Conservation (phyloP, 148 eudicot species). For the Pharnaceum exiguum region DNA sequence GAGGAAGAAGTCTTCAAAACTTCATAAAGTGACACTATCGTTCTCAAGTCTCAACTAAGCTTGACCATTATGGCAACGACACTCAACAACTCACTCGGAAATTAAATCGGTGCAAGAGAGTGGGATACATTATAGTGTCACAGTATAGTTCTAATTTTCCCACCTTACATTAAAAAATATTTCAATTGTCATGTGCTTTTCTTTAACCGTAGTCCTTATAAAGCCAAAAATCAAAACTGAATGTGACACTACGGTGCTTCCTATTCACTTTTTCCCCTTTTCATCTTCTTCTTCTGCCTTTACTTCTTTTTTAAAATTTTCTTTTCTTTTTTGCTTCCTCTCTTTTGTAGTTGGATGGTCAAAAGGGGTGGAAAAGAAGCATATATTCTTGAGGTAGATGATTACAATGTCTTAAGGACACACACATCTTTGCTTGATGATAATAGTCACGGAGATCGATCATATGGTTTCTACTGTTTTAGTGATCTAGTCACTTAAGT, state of each 20-base stretch:
- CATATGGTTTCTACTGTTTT: too few species aligned
- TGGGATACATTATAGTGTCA: slow-evolving; percentile 16
- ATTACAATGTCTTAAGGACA: slow-evolving; percentile 11
- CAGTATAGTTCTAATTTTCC: background rate
- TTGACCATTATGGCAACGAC: slow-evolving; percentile 27
- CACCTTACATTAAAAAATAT: slow-evolving; percentile 2
- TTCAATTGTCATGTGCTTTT: slow-evolving; percentile 5
- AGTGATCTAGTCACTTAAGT: background rate
- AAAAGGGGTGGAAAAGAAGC: slow-evolving; percentile 27
- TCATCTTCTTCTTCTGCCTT: background rate
- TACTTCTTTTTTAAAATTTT: background rate
- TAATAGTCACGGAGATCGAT: too few species aligned
- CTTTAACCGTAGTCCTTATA: background rate
- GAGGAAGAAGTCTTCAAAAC: slow-evolving; percentile 6
- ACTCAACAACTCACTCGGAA: slow-evolving; percentile 40
- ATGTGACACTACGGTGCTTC: slow-evolving; percentile 24
- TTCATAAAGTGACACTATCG: slow-evolving; percentile 1
- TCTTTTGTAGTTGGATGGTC: slow-evolving; percentile 31
- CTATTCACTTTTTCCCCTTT: background rate
- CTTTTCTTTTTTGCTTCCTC: background rate
- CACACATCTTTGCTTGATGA: slow-evolving; percentile 22
- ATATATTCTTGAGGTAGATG: slow-evolving; percentile 5
- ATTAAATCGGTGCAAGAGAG: slow-evolving; percentile 20
- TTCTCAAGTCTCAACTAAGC: slow-evolving; percentile 20
- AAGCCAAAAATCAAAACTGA: slow-evolving; percentile 12